A percentile compares a stretch with the other conserved stretches of the same genome.
Conservation (phyloP, 352 stramenopile species). For the Pythium brachiatum region DNA sequence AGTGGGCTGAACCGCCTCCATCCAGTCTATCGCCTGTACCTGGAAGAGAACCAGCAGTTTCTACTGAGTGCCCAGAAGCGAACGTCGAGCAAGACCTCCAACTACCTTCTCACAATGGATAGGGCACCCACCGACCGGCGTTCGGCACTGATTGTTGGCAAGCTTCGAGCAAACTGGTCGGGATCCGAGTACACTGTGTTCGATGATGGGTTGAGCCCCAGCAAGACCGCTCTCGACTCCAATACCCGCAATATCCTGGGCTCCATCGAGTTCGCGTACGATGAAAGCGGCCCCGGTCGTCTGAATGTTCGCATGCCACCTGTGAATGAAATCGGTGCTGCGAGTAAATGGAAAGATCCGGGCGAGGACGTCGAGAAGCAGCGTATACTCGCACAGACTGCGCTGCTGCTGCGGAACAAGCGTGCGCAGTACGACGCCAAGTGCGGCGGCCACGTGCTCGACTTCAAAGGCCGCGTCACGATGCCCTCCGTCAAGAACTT, state of each 20-base stretch:
- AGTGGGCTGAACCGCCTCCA: slow-evolving; percentile 45
- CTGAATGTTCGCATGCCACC: slow-evolving; percentile 43
- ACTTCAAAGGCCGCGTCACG: slow-evolving; percentile 62
- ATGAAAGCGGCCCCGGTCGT: slow-evolving; percentile 60
- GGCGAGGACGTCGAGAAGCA: slow-evolving; percentile 7
- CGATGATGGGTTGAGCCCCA: slow-evolving; percentile 50
- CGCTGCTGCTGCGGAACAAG: slow-evolving; percentile 91
- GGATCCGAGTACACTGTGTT: slow-evolving; percentile 64
- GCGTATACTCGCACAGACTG: slow-evolving; percentile 29
- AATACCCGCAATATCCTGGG: slow-evolving; percentile 48
- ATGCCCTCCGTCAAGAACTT: slow-evolving; percentile 79
- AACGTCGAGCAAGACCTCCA: slow-evolving; percentile 48
- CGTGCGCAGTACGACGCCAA: slow-evolving; percentile 51
- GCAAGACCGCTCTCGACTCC: slow-evolving; percentile 39
- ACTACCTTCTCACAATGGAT: slow-evolving; percentile 62
- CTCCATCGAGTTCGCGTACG: slow-evolving; percentile 60
- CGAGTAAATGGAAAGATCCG: slow-evolving; percentile 33
- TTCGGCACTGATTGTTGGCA: slow-evolving; percentile 44
- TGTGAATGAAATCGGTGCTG: slow-evolving; percentile 30
- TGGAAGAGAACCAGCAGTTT: slow-evolving; percentile 52
- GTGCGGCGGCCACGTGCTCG: slow-evolving; percentile 53
- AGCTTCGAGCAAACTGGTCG: slow-evolving; percentile 61
- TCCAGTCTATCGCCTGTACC: slow-evolving; percentile 55
- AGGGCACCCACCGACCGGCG: slow-evolving; percentile 32
- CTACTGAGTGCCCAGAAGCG: slow-evolving; percentile 54